A percentile compares a stretch with the other conserved stretches of the same genome.
Evolutionary conservation across 116 monocot genomes (phyloP).

Genomic region (Cymodocea nodosa): DNA sequence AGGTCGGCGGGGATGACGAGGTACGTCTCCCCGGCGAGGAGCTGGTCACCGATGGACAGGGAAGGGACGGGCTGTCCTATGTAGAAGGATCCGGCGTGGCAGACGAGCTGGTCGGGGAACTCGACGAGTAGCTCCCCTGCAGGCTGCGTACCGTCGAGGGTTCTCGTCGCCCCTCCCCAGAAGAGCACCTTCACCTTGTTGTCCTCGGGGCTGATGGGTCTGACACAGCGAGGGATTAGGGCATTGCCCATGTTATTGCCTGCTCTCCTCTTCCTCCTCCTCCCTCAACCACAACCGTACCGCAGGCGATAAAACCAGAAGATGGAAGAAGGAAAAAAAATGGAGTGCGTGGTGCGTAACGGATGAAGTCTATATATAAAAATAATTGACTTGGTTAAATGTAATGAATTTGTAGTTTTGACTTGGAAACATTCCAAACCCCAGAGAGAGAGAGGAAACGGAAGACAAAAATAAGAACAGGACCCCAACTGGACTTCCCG

Average conservation of each 20-base stretch:
- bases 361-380: too few species aligned
- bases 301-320: too few species aligned
- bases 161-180: slow-evolving; percentile 40
- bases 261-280: too few species aligned
- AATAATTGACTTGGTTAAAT: too few species aligned
- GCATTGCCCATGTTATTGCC: background rate
- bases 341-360: too few species aligned
- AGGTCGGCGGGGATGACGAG: slow-evolving; percentile 62
- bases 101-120: slow-evolving; percentile 50
- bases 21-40: slow-evolving; percentile 49
- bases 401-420: too few species aligned
- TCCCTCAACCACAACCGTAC: too few species aligned
- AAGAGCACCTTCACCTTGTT: slow-evolving; percentile 33
- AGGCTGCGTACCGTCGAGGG: slow-evolving; percentile 9
- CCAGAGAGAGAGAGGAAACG: background rate
- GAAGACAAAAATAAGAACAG: background rate
- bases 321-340: too few species aligned
- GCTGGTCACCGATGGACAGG: slow-evolving; percentile 37
- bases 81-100: slow-evolving; percentile 69
- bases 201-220: background rate
- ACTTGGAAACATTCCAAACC: too few species aligned
- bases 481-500: background rate
- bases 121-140: slow-evolving; percentile 53
- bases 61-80: slow-evolving; percentile 60
- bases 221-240: background rate